Base-by-base conservation (phyloP, 1,284 basidiomycete species). In the Ganoderma multipileum region DNA sequence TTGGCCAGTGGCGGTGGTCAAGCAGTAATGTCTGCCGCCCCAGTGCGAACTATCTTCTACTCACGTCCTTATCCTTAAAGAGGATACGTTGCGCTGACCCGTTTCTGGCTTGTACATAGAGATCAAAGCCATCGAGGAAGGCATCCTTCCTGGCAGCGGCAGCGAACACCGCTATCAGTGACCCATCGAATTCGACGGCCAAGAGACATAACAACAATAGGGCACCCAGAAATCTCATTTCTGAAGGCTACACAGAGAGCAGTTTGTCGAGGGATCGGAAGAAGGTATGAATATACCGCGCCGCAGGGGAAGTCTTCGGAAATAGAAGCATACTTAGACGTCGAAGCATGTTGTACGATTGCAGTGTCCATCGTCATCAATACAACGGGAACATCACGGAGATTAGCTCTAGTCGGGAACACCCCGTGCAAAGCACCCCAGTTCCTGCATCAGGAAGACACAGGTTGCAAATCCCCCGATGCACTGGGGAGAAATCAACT, bases 111-210 rank as follows among this genome's bases (percentile, higher is more conserved):
- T 36, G 26, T 38, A 33, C 42, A 41, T 50, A 74, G 73, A 68
- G 66, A 73, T 67, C 71, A 71, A 65, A 68, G 74, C 61, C 26
- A 33, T 64, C 28, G 63, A 64, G 52, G 63, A 64, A 26, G 63
- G 63, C 26, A 26, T 64, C 36, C 63, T 64, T 20, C 38, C 36
- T n/a, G 20, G 58, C 23, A 65, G 64, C 58, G 58, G 57, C 57
- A 61, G 33, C 57, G 64, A 65, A 23, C 14, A 52, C 36, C 64
- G 64, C 36, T 65, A 65, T 23, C 38, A 60, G 36, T 60, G 38
- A 42, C 3, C 11, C 16, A 7, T 23, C 6, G 12, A 14, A 2
- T 14, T 23, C 38, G 39, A 7, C 11, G 8, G 58, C 23, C 12
- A 38, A 58, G 1, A 38, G 36, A 11, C 14, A 8, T 39, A 33